These are phyloP conservation scores for Coemansia sp. DNA, from an alignment of 192 early-diverging fungal species.

Conservation along the genomic window DNA sequence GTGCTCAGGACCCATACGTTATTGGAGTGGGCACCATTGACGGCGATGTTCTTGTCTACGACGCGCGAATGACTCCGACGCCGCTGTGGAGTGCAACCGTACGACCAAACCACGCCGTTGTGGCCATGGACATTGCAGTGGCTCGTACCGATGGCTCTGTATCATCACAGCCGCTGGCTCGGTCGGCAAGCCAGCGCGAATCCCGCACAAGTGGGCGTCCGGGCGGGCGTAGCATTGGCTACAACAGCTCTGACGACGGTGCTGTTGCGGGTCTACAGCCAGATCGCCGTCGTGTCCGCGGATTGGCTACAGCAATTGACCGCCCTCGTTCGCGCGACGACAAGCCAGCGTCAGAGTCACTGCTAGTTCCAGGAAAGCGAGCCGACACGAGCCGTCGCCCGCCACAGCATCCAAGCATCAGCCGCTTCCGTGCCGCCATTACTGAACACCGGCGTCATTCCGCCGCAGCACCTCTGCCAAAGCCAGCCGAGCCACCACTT, in stretches of 20 bases:
- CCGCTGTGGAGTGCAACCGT: slow-evolving; percentile 33
- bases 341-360: not conserved
- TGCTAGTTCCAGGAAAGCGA: not conserved
- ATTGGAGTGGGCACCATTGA: slow-evolving; percentile 38
- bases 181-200: slow-evolving; percentile 12
- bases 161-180: slow-evolving; percentile 11
- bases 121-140: slow-evolving; percentile 23
- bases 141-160: not conserved
- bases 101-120: slow-evolving; percentile 15
- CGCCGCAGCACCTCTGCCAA: not conserved
- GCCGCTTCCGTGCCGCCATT: slow-evolving; percentile 15
- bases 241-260: slow-evolving; percentile 14
- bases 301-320: not conserved
- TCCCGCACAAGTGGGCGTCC: not conserved
- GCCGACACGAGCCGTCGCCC: slow-evolving; percentile 17
- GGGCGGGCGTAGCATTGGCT: not conserved
- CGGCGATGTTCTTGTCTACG: slow-evolving; percentile 38
- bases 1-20: slow-evolving; percentile 14
- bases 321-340: not conserved
- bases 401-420: slow-evolving; percentile 43
- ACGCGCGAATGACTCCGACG: slow-evolving; percentile 15
- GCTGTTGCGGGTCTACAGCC: not conserved
- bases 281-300: slow-evolving; percentile 15
- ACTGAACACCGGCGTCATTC: slow-evolving; percentile 18
- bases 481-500: not conserved